Evolutionary conservation across 805 yeast genomes (phyloP).

Genomic region (Starmerella potacharoeniae): DNA sequence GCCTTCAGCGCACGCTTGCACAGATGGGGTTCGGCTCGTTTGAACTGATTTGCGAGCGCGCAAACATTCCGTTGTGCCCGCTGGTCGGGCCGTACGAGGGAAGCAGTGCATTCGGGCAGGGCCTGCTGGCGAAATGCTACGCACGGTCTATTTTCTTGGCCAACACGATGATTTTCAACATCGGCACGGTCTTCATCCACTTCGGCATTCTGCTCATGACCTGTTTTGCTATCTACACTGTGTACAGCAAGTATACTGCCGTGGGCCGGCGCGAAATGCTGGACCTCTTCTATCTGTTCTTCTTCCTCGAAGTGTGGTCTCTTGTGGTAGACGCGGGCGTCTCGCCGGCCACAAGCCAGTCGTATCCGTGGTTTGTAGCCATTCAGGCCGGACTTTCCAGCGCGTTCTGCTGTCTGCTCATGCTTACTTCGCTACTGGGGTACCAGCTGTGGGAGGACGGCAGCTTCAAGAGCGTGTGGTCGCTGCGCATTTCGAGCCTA

Average conservation of each 20-base stretch:
- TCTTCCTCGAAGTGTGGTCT: conserved; percentile 49
- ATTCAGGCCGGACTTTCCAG: conserved; percentile 66
- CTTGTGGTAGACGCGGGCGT: conserved; percentile 87
- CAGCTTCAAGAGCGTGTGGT: conserved; percentile 49
- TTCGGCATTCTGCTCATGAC: conserved; percentile 58
- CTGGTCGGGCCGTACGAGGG: conserved; percentile 45
- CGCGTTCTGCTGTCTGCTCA: conserved; percentile 56
- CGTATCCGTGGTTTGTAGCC: conserved; percentile 75
- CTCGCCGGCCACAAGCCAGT: conserved; percentile 65
- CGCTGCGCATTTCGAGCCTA: conserved; percentile 41
- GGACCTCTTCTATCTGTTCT: conserved; percentile 50
- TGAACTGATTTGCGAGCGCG: conserved; percentile 46
- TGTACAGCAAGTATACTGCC: conserved; percentile 81
- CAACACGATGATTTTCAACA: conserved; percentile 79
- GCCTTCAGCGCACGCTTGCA: not conserved
- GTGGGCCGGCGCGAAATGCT: conserved; percentile 85
- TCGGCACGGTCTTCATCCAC: conserved; percentile 79
- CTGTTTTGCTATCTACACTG: conserved; percentile 61
- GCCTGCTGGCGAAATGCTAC: conserved; percentile 68
- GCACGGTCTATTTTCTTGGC: conserved; percentile 79
- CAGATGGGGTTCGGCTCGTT: conserved; percentile 60
- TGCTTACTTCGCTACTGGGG: conserved; percentile 67
- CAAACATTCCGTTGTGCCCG: conserved; percentile 72
- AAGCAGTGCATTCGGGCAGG: conserved; percentile 30
- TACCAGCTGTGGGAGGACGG: conserved; percentile 96